Conservation (phyloP, 2,329 filamentous ascomycete species). For the Fonsecaea monophora region DNA sequence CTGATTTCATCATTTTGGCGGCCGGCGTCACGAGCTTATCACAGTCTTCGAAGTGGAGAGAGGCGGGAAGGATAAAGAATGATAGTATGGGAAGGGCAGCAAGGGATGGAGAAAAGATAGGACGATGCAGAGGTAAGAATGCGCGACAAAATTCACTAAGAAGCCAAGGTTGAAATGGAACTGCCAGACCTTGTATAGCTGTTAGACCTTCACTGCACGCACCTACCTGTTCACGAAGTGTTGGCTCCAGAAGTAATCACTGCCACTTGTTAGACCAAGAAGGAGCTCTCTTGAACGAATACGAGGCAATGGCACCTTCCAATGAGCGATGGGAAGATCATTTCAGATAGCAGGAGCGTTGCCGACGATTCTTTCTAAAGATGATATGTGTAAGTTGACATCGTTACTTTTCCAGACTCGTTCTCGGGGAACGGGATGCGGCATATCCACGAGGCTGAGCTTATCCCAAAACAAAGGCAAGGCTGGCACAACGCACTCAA, state of each 20-base stretch:
- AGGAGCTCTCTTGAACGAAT: not conserved
- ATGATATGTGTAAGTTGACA: too few relatives aligned
- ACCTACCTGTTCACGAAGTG: not conserved
- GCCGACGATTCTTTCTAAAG: too few relatives aligned
- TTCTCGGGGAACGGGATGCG: too few relatives aligned
- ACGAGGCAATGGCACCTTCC: not conserved
- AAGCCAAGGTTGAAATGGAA: not conserved
- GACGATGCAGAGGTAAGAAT: not conserved
- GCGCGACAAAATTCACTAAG: not conserved
- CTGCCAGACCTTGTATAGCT: not conserved
- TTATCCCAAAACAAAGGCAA: not conserved
- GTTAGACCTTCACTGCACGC: not conserved
- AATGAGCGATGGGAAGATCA: not conserved
- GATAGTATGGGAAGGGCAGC: not conserved
- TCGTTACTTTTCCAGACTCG: too few relatives aligned
- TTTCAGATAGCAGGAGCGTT: not conserved
- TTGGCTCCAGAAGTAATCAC: not conserved
- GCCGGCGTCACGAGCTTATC: not conserved
- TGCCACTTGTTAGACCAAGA: not conserved
- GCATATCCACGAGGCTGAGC: not conserved
- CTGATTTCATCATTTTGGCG: slow-evolving; percentile 1
- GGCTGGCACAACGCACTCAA: not conserved
- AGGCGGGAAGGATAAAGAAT: slow-evolving; percentile 5
- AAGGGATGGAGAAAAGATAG: not conserved
- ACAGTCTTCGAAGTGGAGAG: not conserved